Conservation (phyloP, 345 rosid genomes). For the Hibiscus mutabilis region DNA sequence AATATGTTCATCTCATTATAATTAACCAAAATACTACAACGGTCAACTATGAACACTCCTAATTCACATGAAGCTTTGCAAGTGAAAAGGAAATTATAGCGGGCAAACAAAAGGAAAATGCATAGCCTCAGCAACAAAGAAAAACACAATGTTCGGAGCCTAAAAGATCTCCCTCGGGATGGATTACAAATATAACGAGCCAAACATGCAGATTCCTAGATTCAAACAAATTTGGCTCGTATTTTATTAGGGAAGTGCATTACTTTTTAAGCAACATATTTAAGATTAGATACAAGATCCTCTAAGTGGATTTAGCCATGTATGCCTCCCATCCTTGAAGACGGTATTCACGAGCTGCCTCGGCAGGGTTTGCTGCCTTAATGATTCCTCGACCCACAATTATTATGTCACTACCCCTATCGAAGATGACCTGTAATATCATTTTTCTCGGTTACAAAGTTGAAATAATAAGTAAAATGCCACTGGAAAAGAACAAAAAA, state of each 20-base stretch:
- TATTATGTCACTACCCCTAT: constrained; percentile 89
- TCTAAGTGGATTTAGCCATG: constrained; percentile 48
- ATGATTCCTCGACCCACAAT: constrained; percentile 97
- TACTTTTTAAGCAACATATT: background rate
- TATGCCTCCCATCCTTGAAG: constrained; percentile 96
- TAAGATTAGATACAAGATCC: background rate
- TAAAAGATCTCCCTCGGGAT: background rate
- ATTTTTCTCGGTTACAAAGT: background rate
- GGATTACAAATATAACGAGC: background rate
- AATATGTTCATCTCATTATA: no score
- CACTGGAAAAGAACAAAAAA: background rate
- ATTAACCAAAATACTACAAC: no score
- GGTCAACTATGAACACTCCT: no score
- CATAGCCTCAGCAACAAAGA: background rate
- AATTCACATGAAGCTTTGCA: background rate
- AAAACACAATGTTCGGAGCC: background rate
- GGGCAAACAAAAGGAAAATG: background rate
- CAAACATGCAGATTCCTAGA: constrained; percentile 1
- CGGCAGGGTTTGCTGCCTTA: constrained; percentile 71
- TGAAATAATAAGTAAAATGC: background rate
- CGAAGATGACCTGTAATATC: constrained; percentile 53
- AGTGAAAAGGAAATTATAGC: background rate
- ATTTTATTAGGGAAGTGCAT: background rate
- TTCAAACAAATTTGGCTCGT: background rate
- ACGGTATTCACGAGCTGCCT: constrained; percentile 74